Percentiles rank a stretch among this genome's conserved stretches.
phyloP scores from a whole-genome alignment of 192 early-diverging fungal genomes.

The Mortierella claussenii region DNA sequence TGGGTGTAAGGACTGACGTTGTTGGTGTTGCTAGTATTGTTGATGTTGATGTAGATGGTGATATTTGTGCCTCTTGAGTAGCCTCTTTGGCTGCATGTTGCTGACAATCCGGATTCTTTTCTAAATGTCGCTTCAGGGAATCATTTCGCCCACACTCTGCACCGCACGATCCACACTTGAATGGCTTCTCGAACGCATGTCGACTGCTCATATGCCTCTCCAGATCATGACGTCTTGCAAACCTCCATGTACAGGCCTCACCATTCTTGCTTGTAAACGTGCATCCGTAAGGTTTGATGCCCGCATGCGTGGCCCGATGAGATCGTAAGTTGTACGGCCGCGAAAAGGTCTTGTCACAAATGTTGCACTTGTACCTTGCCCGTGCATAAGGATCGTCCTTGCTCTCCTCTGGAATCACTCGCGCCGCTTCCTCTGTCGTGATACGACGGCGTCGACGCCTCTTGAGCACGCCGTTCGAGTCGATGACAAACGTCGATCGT shows the following conservation, averaged over 20 bases:
- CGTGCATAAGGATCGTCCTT: constrained; percentile 1
- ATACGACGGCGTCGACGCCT: constrained; percentile 1
- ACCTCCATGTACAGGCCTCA: not conserved
- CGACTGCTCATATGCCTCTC: constrained; percentile 3
- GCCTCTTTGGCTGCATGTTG: not conserved
- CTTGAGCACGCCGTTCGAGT: not conserved
- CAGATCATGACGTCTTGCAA: constrained; percentile 1
- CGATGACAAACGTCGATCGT: not conserved
- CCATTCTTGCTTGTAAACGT: not conserved
- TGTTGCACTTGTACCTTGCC: constrained; percentile 1
- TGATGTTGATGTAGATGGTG: not conserved
- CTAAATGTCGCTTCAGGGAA: not conserved
- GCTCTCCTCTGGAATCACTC: not conserved
- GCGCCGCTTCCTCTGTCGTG: not conserved
- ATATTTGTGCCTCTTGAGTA: not conserved
- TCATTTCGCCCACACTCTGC: constrained; percentile 1
- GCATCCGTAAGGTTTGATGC: constrained; percentile 1
- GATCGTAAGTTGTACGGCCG: constrained; percentile 4
- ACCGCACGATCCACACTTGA: not conserved
- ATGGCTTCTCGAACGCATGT: not conserved
- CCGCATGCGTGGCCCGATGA: constrained; percentile 5
- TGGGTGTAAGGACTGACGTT: not conserved
- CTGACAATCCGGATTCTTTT: not conserved
- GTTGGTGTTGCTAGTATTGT: not conserved
- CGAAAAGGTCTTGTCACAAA: constrained; percentile 4